A percentile compares a stretch with the other conserved stretches of the same genome.
Conservation (phyloP, 176 grass and related monocot genomes). For the Eleusine coracana region DNA sequence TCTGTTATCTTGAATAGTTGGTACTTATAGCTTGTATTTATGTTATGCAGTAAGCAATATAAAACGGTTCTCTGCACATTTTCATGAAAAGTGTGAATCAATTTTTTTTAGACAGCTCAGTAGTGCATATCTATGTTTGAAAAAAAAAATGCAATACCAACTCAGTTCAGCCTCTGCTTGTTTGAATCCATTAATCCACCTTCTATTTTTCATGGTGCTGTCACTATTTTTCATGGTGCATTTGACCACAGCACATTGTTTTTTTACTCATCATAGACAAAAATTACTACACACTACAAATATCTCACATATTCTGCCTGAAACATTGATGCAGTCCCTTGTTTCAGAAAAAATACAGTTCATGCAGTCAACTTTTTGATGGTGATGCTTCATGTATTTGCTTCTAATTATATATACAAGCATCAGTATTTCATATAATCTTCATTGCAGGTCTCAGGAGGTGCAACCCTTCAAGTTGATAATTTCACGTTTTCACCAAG, state of each 20-base stretch:
- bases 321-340: background rate
- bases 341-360: background rate
- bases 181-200: background rate
- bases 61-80: background rate
- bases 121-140: background rate
- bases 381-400: background rate
- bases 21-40: background rate
- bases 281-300: background rate
- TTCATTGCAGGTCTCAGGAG: constrained; percentile 50
- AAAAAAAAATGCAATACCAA: background rate
- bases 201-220: background rate
- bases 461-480: constrained; percentile 59
- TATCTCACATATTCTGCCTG: background rate
- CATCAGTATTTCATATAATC: constrained; percentile 8
- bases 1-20: background rate
- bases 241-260: background rate
- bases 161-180: background rate
- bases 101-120: background rate
- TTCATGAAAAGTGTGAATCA: background rate
- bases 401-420: background rate
- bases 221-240: background rate
- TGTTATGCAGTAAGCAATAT: background rate
- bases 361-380: background rate
- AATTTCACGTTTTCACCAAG: constrained; percentile 88
- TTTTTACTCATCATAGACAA: background rate